Evolutionary conservation across 345 rosid genomes (phyloP).

Genomic region (Camelina neglecta): DNA sequence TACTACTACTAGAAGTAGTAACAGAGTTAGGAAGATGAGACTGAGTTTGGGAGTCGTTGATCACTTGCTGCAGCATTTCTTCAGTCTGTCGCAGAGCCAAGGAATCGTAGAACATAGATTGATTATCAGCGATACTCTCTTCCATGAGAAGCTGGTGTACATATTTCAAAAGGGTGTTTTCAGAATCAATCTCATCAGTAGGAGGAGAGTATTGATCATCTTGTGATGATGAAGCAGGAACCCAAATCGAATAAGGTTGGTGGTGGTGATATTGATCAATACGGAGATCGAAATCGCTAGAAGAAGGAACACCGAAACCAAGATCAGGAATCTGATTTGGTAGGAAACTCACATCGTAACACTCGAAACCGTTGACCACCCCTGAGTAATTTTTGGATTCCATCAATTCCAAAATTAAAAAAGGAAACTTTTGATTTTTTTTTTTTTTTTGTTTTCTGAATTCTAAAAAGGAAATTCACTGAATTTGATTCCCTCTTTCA

Average conservation of each 20-base stretch:
- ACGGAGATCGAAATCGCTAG: conserved; percentile 34
- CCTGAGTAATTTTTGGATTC: conserved; percentile 30
- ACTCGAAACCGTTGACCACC: conserved; percentile 42
- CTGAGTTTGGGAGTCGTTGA: conserved; percentile 49
- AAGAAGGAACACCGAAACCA: conserved; percentile 46
- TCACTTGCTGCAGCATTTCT: conserved; percentile 64
- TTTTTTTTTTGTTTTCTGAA: too few relatives aligned
- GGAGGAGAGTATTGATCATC: conserved; percentile 39
- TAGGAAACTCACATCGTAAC: conserved; percentile 40
- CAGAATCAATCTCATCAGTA: conserved; percentile 50
- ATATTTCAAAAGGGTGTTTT: conserved; percentile 61
- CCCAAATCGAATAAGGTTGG: conserved; percentile 34
- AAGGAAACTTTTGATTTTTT: background rate
- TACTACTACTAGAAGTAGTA: conserved; percentile 22
- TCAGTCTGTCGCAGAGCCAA: conserved; percentile 69
- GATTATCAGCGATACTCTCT: conserved; percentile 63
- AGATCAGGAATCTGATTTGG: conserved; percentile 30
- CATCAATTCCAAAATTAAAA: conserved; percentile 15
- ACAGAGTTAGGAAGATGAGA: conserved; percentile 41
- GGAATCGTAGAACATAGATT: conserved; percentile 55
- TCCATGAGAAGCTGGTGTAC: conserved; percentile 75
- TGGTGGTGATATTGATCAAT: background rate
- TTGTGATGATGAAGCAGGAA: conserved; percentile 6
- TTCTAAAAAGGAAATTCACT: background rate
- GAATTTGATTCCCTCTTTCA: background rate